These are phyloP conservation scores for Dendrobium chrysotoxum DNA, from an alignment of 106 monocot species.

Conservation along the genomic window DNA sequence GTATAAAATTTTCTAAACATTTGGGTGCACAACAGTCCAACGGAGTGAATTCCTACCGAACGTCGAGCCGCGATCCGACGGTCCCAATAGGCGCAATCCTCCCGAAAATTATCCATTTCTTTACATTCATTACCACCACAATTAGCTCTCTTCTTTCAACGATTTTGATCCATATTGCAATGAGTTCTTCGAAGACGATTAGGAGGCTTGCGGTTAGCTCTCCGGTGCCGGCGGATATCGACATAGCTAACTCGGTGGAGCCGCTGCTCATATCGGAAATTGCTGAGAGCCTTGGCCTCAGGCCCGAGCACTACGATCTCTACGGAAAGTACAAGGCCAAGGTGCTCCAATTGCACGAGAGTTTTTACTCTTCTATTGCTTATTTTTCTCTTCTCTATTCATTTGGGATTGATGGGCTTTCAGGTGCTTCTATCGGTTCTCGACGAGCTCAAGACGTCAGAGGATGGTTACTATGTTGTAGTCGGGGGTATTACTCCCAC, in stretches of 20 bases:
- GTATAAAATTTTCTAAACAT: too few species aligned
- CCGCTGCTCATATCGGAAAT: conserved; percentile 82
- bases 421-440: conserved; percentile 75
- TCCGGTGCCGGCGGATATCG: conserved; percentile 95
- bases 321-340: conserved; percentile 99
- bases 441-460: conserved; percentile 55
- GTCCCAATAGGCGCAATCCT: too few species aligned
- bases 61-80: too few species aligned
- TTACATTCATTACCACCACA: too few species aligned
- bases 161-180: conserved; percentile 9
- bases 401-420: not conserved
- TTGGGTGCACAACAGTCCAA: too few species aligned
- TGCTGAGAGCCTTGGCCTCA: conserved; percentile 61
- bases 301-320: conserved; percentile 73
- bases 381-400: not conserved
- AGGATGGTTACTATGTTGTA: conserved; percentile 87
- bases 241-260: conserved; percentile 89
- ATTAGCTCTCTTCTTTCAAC: not conserved
- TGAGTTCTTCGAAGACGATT: conserved; percentile 49
- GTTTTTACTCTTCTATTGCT: not conserved
- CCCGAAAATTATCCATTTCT: too few species aligned
- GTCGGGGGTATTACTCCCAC: conserved; percentile 98
- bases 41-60: too few species aligned
- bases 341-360: conserved; percentile 22
- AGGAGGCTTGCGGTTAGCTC: conserved; percentile 61